These are phyloP conservation scores for Aspergillus ochraceoroseus DNA, from an alignment of 2,329 filamentous ascomycete species.

Conservation along the genomic window DNA sequence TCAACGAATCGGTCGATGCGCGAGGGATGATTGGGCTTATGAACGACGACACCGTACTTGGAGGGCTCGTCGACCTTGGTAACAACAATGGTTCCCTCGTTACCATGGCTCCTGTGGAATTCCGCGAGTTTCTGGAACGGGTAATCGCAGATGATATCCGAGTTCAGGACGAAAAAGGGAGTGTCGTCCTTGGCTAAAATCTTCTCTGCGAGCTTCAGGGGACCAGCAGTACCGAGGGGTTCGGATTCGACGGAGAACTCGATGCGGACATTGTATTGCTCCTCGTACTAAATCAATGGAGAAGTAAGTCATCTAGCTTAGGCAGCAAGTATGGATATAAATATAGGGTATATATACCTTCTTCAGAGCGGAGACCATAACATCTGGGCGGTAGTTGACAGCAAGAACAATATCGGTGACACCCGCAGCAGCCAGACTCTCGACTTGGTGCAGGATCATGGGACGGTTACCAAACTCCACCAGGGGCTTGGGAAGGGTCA, in stretches of 20 bases:
- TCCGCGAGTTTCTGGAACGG: slow-evolving; percentile 83
- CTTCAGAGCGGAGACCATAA: slow-evolving; percentile 90
- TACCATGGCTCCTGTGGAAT: slow-evolving; percentile 88
- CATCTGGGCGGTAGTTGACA: slow-evolving; percentile 97
- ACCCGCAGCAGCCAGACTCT: slow-evolving; percentile 85
- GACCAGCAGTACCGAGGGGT: slow-evolving; percentile 89
- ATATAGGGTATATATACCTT: slow-evolving; percentile 65
- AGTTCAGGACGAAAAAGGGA: slow-evolving; percentile 98
- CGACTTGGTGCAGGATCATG: slow-evolving; percentile 98
- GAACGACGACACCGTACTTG: slow-evolving; percentile 97
- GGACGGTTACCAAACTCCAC: slow-evolving; percentile 98
- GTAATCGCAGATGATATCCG: slow-evolving; percentile 96
- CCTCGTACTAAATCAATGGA: slow-evolving; percentile 62
- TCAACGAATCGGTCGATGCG: slow-evolving; percentile 98
- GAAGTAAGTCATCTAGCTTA: too few relatives aligned
- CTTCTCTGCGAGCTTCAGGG: slow-evolving; percentile 88
- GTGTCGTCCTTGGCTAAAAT: slow-evolving; percentile 88
- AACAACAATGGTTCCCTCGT: slow-evolving; percentile 95
- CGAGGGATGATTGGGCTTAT: slow-evolving; percentile 86
- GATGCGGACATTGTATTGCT: slow-evolving; percentile 88
- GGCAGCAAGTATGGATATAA: too few relatives aligned
- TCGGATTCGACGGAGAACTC: slow-evolving; percentile 96
- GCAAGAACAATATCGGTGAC: slow-evolving; percentile 97
- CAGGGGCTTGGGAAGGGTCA: slow-evolving; percentile 93
- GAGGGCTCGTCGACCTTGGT: slow-evolving; percentile 99